Percentiles rank a stretch among this genome's conserved stretches.
Conservation (phyloP, 164 flowering plant species). For the Vitis rupestris region DNA sequence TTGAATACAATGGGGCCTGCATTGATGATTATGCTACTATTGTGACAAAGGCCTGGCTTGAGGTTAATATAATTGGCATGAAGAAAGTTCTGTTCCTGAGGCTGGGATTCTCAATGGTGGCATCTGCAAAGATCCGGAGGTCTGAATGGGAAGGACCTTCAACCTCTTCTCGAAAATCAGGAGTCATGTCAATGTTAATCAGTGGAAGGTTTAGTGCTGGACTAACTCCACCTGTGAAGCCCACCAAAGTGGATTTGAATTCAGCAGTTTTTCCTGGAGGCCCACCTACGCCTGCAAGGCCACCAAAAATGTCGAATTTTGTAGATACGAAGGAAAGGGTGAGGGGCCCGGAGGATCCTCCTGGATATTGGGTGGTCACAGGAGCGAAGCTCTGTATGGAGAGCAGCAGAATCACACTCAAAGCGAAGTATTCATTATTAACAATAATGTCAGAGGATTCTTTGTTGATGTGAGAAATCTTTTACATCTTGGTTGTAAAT, state of each 20-base stretch:
- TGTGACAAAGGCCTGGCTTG: constrained; percentile 87
- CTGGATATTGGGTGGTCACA: constrained; percentile 94
- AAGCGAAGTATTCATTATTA: constrained; percentile 74
- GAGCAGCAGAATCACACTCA: constrained; percentile 63
- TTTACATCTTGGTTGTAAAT: constrained; percentile 2
- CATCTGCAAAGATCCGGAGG: constrained; percentile 60
- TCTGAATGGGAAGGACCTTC: constrained; percentile 85
- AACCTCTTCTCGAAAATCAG: constrained; percentile 56
- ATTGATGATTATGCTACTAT: constrained; percentile 68
- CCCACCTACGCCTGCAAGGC: constrained; percentile 50
- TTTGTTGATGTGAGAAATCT: constrained; percentile 25
- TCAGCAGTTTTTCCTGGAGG: constrained; percentile 82
- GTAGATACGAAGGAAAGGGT: constrained; percentile 74
- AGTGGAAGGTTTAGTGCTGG: constrained; percentile 58
- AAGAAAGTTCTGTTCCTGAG: constrained; percentile 78
- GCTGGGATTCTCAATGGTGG: constrained; percentile 77
- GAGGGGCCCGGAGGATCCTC: constrained; percentile 82
- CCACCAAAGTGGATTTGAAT: constrained; percentile 56
- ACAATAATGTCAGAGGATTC: constrained; percentile 56
- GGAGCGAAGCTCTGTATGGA: constrained; percentile 84
- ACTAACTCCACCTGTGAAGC: constrained; percentile 38
- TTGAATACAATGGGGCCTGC: constrained; percentile 48
- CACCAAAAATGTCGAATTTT: constrained; percentile 53
- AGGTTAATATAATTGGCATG: constrained; percentile 66
- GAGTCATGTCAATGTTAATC: constrained; percentile 56